Conservation (phyloP, 2,329 filamentous ascomycete genomes). For the Curvularia spicifera region DNA sequence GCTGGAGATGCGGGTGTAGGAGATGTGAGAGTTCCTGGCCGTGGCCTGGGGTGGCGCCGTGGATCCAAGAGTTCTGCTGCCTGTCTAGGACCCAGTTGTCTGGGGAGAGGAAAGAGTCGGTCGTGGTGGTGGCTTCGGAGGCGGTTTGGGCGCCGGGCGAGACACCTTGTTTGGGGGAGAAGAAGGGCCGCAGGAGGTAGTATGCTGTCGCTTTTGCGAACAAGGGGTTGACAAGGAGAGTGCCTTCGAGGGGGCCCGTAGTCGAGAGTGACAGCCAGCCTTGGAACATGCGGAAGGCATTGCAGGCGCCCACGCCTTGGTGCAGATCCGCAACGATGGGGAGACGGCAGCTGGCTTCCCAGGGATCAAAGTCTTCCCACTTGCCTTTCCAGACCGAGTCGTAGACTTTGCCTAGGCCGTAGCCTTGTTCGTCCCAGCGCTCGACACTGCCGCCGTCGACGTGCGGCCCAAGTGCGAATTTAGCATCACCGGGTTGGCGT, state of each 20-base stretch:
- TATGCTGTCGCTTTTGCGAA: conserved; percentile 79
- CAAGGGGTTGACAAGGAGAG: conserved; percentile 80
- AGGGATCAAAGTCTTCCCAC: conserved; percentile 85
- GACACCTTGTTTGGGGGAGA: conserved; percentile 60
- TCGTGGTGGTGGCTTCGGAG: conserved; percentile 38
- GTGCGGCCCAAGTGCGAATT: conserved; percentile 63
- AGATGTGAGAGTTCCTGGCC: conserved; percentile 70
- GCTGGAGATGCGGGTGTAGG: conserved; percentile 73
- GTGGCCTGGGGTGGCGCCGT: conserved; percentile 72
- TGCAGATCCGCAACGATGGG: conserved; percentile 76
- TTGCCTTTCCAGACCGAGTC: conserved; percentile 72
- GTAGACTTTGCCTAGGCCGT: conserved; percentile 70
- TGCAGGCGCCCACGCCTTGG: conserved; percentile 79
- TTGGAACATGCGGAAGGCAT: conserved; percentile 87
- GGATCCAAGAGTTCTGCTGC: conserved; percentile 65
- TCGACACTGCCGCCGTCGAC: conserved; percentile 60
- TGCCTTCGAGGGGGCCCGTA: conserved; percentile 77
- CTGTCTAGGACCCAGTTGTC: conserved; percentile 67
- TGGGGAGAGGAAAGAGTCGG: conserved; percentile 57
- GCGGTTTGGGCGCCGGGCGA: conserved; percentile 43
- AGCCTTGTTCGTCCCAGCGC: conserved; percentile 66
- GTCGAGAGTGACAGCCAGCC: conserved; percentile 84
- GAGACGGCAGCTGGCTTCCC: conserved; percentile 75
- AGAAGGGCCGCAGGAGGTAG: conserved; percentile 82
- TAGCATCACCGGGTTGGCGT: conserved; percentile 62